These are phyloP conservation scores for Aspergillus quadricinctus DNA, from an alignment of 2,329 filamentous ascomycete species.

Conservation along the genomic window DNA sequence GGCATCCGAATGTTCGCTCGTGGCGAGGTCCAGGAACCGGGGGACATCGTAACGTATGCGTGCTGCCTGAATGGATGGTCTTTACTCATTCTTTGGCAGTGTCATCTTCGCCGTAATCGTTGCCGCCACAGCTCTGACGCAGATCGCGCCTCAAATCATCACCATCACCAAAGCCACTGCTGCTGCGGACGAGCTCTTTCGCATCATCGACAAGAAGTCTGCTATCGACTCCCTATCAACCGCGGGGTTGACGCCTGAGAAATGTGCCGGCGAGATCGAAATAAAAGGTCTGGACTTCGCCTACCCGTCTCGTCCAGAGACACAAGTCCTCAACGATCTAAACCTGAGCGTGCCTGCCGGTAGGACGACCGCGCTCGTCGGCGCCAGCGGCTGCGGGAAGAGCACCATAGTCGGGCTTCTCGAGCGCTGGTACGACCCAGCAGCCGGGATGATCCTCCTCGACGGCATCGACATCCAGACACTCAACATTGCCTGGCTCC, in stretches of 20 bases:
- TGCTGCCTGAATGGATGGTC: background rate
- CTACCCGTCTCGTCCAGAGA: conserved; percentile 39
- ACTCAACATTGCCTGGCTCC: conserved; percentile 24
- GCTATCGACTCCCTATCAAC: conserved; percentile 30
- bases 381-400: conserved; percentile 68
- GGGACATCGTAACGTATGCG: conserved; percentile 23
- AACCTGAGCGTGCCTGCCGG: conserved; percentile 32
- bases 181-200: conserved; percentile 39
- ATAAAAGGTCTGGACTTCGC: conserved; percentile 33
- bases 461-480: conserved; percentile 34
- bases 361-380: conserved; percentile 61
- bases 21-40: conserved; percentile 24
- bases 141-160: conserved; percentile 35
- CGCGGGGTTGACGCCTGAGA: conserved; percentile 11
- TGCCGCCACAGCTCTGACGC: conserved; percentile 30
- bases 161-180: conserved; percentile 39
- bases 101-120: conserved; percentile 27
- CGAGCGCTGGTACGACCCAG: conserved; percentile 65
- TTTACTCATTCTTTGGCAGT: conserved; percentile 5
- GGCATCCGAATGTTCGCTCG: conserved; percentile 25
- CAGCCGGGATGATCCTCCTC: conserved; percentile 30
- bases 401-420: conserved; percentile 68
- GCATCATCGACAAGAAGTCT: conserved; percentile 34
- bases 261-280: conserved; percentile 27
- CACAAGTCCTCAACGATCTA: conserved; percentile 30